A percentile compares a stretch with the other conserved stretches of the same genome.
Conservation (phyloP, 2,329 filamentous ascomycete species). For the Cladosporium sp. region DNA sequence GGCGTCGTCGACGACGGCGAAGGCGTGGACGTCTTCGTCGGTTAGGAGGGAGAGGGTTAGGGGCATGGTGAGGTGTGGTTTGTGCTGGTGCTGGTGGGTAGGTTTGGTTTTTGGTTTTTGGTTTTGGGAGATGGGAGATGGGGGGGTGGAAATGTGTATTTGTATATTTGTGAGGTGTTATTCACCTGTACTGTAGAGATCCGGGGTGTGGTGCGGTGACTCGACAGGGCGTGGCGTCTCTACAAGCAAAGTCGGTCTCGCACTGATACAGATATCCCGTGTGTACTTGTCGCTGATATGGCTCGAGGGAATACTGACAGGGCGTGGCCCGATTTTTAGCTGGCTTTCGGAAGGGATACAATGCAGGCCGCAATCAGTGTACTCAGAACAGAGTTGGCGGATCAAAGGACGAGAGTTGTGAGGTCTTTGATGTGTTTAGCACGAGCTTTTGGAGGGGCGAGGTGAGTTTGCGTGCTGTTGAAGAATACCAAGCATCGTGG, state of each 20-base stretch:
- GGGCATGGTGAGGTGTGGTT: constrained; percentile 25
- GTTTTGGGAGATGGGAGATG: too few species aligned
- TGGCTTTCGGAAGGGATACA: too few species aligned
- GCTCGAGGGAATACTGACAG: not conserved
- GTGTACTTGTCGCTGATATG: not conserved
- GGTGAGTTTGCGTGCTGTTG: not conserved
- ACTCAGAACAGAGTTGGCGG: not conserved
- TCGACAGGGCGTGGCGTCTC: not conserved
- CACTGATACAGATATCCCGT: not conserved
- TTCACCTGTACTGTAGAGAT: not conserved
- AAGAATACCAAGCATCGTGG: not conserved
- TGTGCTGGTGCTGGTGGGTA: not conserved
- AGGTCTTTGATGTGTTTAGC: not conserved
- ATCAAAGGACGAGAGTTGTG: not conserved
- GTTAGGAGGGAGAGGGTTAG: constrained; percentile 25
- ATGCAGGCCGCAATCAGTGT: too few species aligned
- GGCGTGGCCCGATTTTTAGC: not conserved
- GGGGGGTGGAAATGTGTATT: too few species aligned
- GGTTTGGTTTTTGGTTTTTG: not conserved
- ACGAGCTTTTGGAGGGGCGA: not conserved
- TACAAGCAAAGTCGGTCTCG: not conserved
- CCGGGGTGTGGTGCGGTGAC: not conserved
- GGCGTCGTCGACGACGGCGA: constrained; percentile 27
- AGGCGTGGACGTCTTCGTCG: constrained; percentile 26
- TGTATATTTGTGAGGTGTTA: not conserved